Evolutionary conservation across 306 rosid species (phyloP).

Genomic region (Dryas drummondii): DNA sequence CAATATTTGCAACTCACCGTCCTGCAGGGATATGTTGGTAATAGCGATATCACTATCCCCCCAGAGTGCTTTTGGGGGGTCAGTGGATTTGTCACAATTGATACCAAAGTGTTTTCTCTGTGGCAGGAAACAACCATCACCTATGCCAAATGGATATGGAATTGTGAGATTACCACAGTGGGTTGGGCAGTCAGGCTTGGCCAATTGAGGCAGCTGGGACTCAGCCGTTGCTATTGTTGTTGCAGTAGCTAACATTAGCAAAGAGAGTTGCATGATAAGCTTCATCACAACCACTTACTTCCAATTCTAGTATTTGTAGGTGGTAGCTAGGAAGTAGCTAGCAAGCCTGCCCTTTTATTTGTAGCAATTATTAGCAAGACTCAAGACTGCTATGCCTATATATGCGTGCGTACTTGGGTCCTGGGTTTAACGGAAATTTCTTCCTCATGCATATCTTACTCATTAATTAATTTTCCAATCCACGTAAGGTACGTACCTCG

Average conservation of each 20-base stretch:
- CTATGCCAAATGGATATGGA: constrained; percentile 32
- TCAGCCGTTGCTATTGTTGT: constrained; percentile 3
- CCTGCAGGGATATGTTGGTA: neutral
- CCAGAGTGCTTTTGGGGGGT: neutral
- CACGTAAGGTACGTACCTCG: too few relatives aligned
- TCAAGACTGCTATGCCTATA: too few relatives aligned
- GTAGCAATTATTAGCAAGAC: too few relatives aligned
- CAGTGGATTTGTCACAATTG: neutral
- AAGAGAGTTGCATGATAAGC: neutral
- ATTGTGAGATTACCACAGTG: constrained; percentile 8
- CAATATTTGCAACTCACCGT: constrained; percentile 16
- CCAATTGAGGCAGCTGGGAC: neutral
- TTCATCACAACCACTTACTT: too few relatives aligned
- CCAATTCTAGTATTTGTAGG: too few relatives aligned
- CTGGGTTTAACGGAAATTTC: too few relatives aligned
- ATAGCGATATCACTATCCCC: neutral
- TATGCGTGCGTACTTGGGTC: too few relatives aligned
- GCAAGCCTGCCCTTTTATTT: too few relatives aligned
- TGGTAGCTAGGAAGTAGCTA: too few relatives aligned
- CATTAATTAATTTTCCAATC: too few relatives aligned
- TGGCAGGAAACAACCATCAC: constrained; percentile 2
- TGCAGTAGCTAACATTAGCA: neutral
- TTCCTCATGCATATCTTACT: too few relatives aligned
- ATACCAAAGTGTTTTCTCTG: neutral
- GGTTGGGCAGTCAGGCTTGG: constrained; percentile 1